These are phyloP conservation scores for Phytopythium montanum DNA, from an alignment of 352 stramenopile genomes.

Conservation along the genomic window DNA sequence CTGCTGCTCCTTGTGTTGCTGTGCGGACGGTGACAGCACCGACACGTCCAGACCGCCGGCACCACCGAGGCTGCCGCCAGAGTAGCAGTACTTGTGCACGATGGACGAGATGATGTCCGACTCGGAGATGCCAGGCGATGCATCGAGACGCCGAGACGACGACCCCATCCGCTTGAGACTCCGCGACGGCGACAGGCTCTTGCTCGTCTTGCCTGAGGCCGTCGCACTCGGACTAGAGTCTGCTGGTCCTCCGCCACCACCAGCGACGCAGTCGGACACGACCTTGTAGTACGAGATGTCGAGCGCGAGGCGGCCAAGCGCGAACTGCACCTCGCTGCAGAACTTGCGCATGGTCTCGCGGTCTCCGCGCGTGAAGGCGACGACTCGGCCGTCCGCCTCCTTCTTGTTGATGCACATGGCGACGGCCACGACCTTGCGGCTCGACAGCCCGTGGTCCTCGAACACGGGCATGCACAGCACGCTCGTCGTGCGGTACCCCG, in stretches of 20 bases:
- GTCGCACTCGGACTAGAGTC: too few species aligned
- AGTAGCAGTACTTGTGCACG: conserved; percentile 61
- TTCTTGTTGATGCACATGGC: conserved; percentile 89
- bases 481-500: conserved; percentile 63
- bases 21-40: conserved; percentile 10
- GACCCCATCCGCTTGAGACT: too few species aligned
- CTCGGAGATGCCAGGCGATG: too few species aligned
- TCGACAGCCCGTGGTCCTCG: conserved; percentile 46
- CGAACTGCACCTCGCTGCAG: conserved; percentile 66
- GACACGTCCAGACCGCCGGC: too few species aligned
- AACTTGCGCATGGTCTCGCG: conserved; percentile 42
- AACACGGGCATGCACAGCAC: conserved; percentile 68
- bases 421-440: conserved; percentile 62
- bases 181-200: neutral
- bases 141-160: too few species aligned
- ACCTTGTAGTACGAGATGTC: conserved; percentile 76
- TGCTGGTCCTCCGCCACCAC: too few species aligned
- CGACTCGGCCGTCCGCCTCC: conserved; percentile 23
- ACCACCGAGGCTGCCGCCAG: too few species aligned
- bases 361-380: conserved; percentile 49
- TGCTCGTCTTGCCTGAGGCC: conserved; percentile 12
- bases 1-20: conserved; percentile 37
- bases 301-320: conserved; percentile 49
- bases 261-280: conserved; percentile 45
- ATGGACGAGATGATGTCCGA: conserved; percentile 53